Conservation (phyloP, 192 early-diverging fungal species). For the Entrophospora sp. region DNA sequence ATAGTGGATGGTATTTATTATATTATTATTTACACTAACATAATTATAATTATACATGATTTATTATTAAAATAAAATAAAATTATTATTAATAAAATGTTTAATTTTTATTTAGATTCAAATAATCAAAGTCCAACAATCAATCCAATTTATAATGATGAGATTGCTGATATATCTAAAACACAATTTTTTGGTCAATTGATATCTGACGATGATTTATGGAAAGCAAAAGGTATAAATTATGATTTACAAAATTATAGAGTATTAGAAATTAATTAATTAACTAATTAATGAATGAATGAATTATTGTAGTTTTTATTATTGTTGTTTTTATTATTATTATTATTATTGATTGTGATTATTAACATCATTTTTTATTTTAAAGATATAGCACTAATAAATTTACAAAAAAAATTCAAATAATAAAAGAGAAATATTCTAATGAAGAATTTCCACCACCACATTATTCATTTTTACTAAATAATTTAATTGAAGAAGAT, state of each 20-base stretch:
- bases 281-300: no score
- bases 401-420: background rate
- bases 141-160: background rate
- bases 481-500: constrained; percentile 13
- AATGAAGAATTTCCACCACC: background rate
- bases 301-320: no score
- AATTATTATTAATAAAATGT: background rate
- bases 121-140: background rate
- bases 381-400: no score
- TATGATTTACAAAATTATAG: no score
- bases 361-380: no score
- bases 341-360: no score
- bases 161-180: constrained; percentile 21
- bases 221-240: constrained; percentile 53
- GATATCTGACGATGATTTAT: constrained; percentile 35
- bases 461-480: background rate
- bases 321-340: no score
- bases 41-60: no score
- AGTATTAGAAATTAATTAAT: no score
- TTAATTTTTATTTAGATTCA: background rate
- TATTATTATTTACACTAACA: no score
- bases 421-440: background rate
- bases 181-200: constrained; percentile 31
- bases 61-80: background rate
- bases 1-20: constrained; percentile 57